Percentiles rank a stretch among this genome's conserved stretches.
Conservation (phyloP, 2,329 filamentous ascomycete genomes). For the Penicillium olsonii region DNA sequence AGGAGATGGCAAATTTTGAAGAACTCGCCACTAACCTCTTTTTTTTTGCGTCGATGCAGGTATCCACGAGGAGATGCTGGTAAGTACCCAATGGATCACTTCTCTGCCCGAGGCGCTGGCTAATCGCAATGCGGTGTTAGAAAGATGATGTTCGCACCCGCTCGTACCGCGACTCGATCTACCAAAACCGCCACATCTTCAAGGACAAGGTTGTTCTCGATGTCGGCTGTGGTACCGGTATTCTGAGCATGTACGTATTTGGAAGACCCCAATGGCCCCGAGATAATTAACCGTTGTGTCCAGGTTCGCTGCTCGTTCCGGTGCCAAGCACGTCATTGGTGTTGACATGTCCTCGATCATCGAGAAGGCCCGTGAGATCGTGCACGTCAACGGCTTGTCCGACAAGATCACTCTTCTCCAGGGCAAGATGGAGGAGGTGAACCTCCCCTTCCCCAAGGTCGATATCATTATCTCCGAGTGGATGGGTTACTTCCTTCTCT, state of each 20-base stretch:
- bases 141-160: constrained; percentile 98
- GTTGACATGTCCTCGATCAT: constrained; percentile 99
- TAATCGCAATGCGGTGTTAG: constrained; percentile 47
- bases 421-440: constrained; percentile 99
- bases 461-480: constrained; percentile 99
- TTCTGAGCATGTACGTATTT: constrained; percentile 84
- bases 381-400: constrained; percentile 84
- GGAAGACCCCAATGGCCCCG: constrained; percentile 2
- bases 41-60: constrained; percentile 54
- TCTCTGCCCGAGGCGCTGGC: background rate
- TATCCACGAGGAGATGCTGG: constrained; percentile 98
- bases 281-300: constrained; percentile 13
- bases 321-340: constrained; percentile 97
- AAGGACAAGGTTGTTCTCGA: constrained; percentile 93
- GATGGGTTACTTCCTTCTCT: constrained; percentile 99
- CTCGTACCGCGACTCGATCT: constrained; percentile 96
- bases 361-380: constrained; percentile 96
- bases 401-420: constrained; percentile 97
- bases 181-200: constrained; percentile 94
- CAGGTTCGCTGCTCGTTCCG: constrained; percentile 95
- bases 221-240: constrained; percentile 94
- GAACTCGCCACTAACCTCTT: constrained; percentile 19
- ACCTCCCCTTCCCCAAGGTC: constrained; percentile 89
- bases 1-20: constrained; percentile 13
- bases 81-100: constrained; percentile 53